Evolutionary conservation across 768 basidiomycete species (phyloP).

Genomic region (Crucibulum laeve): DNA sequence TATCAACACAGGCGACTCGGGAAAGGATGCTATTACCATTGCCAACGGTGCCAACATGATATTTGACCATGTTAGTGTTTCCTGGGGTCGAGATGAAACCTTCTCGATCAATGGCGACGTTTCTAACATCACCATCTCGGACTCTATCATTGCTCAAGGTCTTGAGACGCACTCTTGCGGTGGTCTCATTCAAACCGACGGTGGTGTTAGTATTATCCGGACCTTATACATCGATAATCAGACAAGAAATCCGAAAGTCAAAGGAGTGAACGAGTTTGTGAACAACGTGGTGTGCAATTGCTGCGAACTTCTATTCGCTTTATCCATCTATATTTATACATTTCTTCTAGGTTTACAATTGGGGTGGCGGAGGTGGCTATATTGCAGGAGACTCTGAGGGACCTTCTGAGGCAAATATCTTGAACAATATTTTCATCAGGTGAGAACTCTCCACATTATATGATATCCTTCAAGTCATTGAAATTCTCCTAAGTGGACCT

Average conservation of each 20-base stretch:
- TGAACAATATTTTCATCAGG: constrained; percentile 31
- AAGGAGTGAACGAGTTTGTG: constrained; percentile 30
- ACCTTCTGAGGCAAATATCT: constrained; percentile 26
- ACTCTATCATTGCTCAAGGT: constrained; percentile 33
- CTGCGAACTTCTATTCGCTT: background rate
- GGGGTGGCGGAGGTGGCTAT: constrained; percentile 29
- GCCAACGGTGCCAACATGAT: constrained; percentile 30
- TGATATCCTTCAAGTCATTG: background rate
- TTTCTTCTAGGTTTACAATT: constrained; percentile 22
- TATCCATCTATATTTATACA: no score
- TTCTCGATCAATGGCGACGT: constrained; percentile 32
- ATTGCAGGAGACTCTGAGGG: constrained; percentile 32
- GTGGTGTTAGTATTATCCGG: constrained; percentile 30
- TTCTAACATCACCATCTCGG: constrained; percentile 29
- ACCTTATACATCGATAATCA: constrained; percentile 32
- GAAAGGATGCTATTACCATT: constrained; percentile 29
- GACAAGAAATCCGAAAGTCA: constrained; percentile 32
- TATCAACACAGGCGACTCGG: constrained; percentile 19
- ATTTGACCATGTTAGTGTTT: constrained; percentile 30
- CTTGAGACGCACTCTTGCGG: constrained; percentile 30
- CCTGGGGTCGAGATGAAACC: constrained; percentile 29
- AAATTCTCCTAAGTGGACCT: constrained; percentile 17
- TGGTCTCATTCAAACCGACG: constrained; percentile 29
- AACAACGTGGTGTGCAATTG: constrained; percentile 26
- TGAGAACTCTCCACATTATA: background rate